Percentiles rank a stretch among this genome's conserved stretches.
These are phyloP conservation scores for Xerophyta viscosa DNA, from an alignment of 106 monocot genomes.

Conservation along the genomic window DNA sequence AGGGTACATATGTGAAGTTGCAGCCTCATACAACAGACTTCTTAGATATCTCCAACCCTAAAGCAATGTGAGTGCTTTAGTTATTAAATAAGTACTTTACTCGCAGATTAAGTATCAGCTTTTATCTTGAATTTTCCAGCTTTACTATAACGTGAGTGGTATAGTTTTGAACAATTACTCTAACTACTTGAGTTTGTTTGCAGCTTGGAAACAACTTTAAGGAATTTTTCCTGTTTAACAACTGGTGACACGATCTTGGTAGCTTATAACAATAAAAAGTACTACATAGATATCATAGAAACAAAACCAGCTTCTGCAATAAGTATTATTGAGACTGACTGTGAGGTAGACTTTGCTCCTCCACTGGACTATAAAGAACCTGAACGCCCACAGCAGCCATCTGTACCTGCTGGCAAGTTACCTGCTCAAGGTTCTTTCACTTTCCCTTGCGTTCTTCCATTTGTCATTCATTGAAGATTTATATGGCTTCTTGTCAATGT, in stretches of 20 bases:
- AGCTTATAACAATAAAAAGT: conserved; percentile 93
- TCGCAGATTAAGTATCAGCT: too few species aligned
- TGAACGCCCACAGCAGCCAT: conserved; percentile 33
- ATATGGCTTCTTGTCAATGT: too few species aligned
- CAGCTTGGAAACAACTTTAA: conserved; percentile 84
- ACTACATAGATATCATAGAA: conserved; percentile 97
- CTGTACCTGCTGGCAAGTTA: conserved; percentile 31
- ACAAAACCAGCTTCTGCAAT: conserved; percentile 82
- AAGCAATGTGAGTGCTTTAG: conserved; percentile 74
- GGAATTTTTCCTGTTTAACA: conserved; percentile 90
- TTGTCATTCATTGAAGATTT: too few species aligned
- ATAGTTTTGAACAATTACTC: too few species aligned
- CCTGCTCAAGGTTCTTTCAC: too few species aligned
- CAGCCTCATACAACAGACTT: conserved; percentile 87
- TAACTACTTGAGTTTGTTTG: too few species aligned
- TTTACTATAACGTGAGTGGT: too few species aligned
- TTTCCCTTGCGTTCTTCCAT: too few species aligned
- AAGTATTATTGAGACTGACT: conserved; percentile 97
- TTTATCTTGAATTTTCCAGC: too few species aligned
- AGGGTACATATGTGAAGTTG: conserved; percentile 82
- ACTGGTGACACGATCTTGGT: conserved; percentile 96
- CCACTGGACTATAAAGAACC: conserved; percentile 95
- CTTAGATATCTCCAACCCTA: conserved; percentile 80
- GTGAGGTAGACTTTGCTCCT: conserved; percentile 97
- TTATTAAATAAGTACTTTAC: too few species aligned